phyloP scores from a whole-genome alignment of 352 stramenopile species.

The Pythium vanterpoolii region DNA sequence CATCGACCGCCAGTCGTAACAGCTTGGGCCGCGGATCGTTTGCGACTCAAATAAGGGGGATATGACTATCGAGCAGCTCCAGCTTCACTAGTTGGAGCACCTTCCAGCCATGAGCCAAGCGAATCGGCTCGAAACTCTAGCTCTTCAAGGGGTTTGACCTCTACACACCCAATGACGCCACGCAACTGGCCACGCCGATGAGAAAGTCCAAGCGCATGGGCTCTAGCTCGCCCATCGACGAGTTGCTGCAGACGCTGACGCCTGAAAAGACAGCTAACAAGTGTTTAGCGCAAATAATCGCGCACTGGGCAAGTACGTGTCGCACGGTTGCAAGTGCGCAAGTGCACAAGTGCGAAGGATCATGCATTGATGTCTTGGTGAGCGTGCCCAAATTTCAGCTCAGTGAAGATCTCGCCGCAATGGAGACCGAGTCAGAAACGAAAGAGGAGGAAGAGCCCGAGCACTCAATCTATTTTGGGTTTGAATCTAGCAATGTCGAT shows the following conservation, averaged over 20 bases:
- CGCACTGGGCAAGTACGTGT: conserved; percentile 16
- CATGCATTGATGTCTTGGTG: conserved; percentile 22
- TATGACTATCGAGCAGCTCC: conserved; percentile 17
- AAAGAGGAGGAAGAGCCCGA: neutral
- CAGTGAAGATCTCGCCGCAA: conserved; percentile 13
- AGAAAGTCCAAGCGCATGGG: neutral
- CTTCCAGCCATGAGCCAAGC: conserved; percentile 6
- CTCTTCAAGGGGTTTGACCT: conserved; percentile 26
- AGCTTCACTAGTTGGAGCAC: conserved; percentile 7
- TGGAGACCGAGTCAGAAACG: neutral
- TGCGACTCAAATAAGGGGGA: conserved; percentile 14
- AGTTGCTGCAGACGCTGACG: conserved; percentile 15
- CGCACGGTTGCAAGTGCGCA: conserved; percentile 14
- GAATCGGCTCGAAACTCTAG: conserved; percentile 10
- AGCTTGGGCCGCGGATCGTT: conserved; percentile 19
- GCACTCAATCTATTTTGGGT: conserved; percentile 8
- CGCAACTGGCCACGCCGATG: neutral
- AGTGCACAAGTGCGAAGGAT: conserved; percentile 6
- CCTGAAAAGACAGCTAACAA: conserved; percentile 19
- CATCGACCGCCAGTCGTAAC: neutral
- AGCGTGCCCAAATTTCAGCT: conserved; percentile 21
- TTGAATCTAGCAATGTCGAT: conserved; percentile 3
- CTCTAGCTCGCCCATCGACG: conserved; percentile 5
- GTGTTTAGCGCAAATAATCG: conserved; percentile 22
- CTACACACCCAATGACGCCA: conserved; percentile 6